These are phyloP conservation scores for Sicyos edulis DNA, from an alignment of 306 rosid species.

Conservation along the genomic window DNA sequence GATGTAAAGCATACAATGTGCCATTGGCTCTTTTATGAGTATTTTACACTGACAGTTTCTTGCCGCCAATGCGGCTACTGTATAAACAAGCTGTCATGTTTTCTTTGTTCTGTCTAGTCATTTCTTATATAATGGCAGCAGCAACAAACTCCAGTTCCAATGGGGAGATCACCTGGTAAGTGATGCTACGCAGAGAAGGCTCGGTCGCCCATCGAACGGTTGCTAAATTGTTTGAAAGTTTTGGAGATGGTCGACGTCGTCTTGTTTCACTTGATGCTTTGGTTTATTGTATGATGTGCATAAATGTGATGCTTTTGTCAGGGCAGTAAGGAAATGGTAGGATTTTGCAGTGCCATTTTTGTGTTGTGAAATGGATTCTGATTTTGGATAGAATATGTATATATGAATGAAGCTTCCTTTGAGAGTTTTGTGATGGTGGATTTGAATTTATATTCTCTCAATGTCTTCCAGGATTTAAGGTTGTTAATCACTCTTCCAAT, in stretches of 20 bases:
- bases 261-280: background rate
- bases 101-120: background rate
- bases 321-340: background rate
- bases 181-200: slow-evolving; percentile 15
- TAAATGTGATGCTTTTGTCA: background rate
- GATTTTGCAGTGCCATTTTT: slow-evolving; percentile 4
- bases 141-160: too few relatives aligned
- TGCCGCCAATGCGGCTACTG: background rate
- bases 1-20: background rate
- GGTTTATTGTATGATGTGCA: background rate
- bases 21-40: background rate
- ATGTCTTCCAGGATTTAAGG: background rate
- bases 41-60: background rate
- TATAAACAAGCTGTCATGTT: slow-evolving; percentile 11
- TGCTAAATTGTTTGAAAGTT: background rate
- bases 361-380: background rate
- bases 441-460: background rate
- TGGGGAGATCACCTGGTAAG: slow-evolving; percentile 22
- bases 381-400: background rate
- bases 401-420: slow-evolving; percentile 14
- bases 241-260: background rate
- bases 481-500: too few relatives aligned
- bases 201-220: background rate
- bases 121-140: background rate
- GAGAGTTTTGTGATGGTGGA: background rate